Evolutionary conservation across 495 filamentous ascomycete genomes (phyloP), one percentile per base, ranked within the genome.

Genomic region (Neurospora africana): DNA sequence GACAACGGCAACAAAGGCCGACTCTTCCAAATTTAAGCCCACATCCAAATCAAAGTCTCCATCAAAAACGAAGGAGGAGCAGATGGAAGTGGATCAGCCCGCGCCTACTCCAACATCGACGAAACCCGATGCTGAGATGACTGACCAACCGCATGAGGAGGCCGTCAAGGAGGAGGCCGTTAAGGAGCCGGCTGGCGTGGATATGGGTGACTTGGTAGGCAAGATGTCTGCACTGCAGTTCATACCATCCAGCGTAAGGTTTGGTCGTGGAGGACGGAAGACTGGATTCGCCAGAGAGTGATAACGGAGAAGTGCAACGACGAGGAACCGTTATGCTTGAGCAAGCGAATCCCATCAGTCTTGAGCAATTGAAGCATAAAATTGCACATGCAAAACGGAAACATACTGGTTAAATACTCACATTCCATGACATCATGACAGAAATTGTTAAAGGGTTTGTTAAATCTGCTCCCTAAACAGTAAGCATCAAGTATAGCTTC

Each of bases 201-300:
- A 90, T 30, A 90, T 97, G 80, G 88, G 91, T 27, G 87, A 90
- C 70, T 82, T 97, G 13, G 84, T 89, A n/a, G 86, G 85, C 36
- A 92, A 92, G 5, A 94, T 98, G 93, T 91, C 92, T 7, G 86
- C 91, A 0, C 81, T 98, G 43, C 91, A 89, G 68, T 94, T 98
- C 78, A 89, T 97, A 9, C 94, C 94, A 21, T 81, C 86, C 17
- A 94, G 90, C 76, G 86, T 98, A 35, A 85, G 88, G 23, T 92
- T 93, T 74, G 91, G 91, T 15, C 82, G 89, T 70, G 86, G 88
- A 69, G 83, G 86, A 69, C 84, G 85, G 33, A 86, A 83, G 69
- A 72, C 82, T 10, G 84, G 84, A 0, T 85, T 86, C 67, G 80
- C 83, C 8, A 85, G 74, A 74, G 73, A 74, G 68, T 83, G 53